These are phyloP conservation scores for Yueomyces sp. DNA, from an alignment of 805 yeast genomes.

Conservation along the genomic window DNA sequence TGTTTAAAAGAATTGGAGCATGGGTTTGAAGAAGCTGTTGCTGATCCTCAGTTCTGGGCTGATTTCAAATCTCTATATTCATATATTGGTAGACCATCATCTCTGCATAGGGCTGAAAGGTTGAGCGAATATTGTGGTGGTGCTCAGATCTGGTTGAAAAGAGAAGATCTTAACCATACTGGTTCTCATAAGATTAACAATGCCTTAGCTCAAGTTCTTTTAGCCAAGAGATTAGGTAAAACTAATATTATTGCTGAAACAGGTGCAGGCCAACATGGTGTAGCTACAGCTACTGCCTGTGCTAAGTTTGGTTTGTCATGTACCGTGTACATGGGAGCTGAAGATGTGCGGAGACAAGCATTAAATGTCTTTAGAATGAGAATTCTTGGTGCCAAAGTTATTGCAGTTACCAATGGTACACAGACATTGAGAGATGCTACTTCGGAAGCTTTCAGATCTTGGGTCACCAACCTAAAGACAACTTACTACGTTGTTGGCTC, in stretches of 20 bases:
- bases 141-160: slow-evolving; percentile 91
- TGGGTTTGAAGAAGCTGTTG: slow-evolving; percentile 77
- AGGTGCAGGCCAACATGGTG: slow-evolving; percentile 92
- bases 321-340: slow-evolving; percentile 97
- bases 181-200: slow-evolving; percentile 83
- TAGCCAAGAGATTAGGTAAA: slow-evolving; percentile 72
- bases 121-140: slow-evolving; percentile 87
- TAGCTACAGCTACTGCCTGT: slow-evolving; percentile 85
- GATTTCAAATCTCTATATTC: slow-evolving; percentile 75
- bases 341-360: slow-evolving; percentile 97
- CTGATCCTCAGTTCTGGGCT: slow-evolving; percentile 88
- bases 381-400: slow-evolving; percentile 89
- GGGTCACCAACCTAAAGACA: slow-evolving; percentile 79
- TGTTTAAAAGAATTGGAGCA: slow-evolving; percentile 81
- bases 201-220: slow-evolving; percentile 68
- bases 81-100: slow-evolving; percentile 94
- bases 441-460: slow-evolving; percentile 86
- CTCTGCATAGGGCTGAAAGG: slow-evolving; percentile 82
- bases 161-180: slow-evolving; percentile 89
- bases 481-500: slow-evolving; percentile 97
- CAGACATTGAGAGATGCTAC: slow-evolving; percentile 95
- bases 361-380: slow-evolving; percentile 95
- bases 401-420: slow-evolving; percentile 90
- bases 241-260: slow-evolving; percentile 73
- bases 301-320: slow-evolving; percentile 89